Base-by-base conservation (phyloP, 495 filamentous ascomycete genomes). In the Tricharina praecox region DNA sequence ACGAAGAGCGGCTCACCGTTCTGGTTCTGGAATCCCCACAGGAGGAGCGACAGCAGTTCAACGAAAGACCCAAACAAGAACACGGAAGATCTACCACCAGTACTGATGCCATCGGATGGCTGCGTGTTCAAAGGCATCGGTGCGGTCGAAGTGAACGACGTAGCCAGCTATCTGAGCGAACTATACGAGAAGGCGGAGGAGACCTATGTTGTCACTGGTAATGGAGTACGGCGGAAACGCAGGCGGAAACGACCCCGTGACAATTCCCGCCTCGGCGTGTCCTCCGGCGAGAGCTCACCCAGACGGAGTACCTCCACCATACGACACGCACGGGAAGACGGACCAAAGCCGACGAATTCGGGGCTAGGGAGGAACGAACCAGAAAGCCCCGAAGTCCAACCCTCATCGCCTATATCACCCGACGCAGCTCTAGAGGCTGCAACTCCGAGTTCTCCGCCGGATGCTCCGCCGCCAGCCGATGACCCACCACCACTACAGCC, bases 121-220 rank as follows among this genome's bases (percentile, higher is more conserved):
- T 61, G 58, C 28, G 49, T 61, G n/a, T 60, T 60, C 21, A 46
- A 50, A 11, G 57, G 58, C 8, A 61, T 56, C 1, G 57, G 48
- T n/a, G 40, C 42, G 26, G 28, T 61, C 13, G 48, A 60, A n/a
- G 32, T 47, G 26, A 24, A 41, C 39, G 56, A 58, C 0, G 47
- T 60, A 21, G 33, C 57, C 32, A 56, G 33, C 13, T 60, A 59
- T 23, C 43, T 60, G 24, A 48, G 49, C 42, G 56, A 60, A 20
- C 42, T 60, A 18, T 60, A 60, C 33, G 48, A 51, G 42, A 36
- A 50, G 23, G 56, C 52, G 13, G 52, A 60, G 10, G 57, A 60
- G 33, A 35, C 40, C 13, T 43, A 43, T 26, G 34, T 41, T 24
- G 24, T 41, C 0, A 35, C 21, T 10, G 18, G 11, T 16, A 49